Conservation (phyloP, 2,329 filamentous ascomycete genomes). For the Colletotrichum magnum region DNA sequence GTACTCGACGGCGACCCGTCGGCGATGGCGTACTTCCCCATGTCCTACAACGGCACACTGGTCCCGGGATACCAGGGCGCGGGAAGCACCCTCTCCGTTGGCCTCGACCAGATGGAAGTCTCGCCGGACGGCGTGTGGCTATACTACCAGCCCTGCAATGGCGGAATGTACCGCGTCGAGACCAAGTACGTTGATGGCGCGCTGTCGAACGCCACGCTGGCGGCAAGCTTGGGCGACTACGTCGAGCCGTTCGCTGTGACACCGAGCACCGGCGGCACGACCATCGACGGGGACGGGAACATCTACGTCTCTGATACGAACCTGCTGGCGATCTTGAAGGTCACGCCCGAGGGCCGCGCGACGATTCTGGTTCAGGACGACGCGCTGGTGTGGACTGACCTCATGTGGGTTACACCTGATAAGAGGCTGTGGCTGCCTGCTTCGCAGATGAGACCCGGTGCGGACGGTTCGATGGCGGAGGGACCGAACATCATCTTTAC, state of each 20-base stretch:
- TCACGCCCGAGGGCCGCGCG: not conserved
- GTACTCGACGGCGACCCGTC: conserved; percentile 17
- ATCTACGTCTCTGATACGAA: conserved; percentile 20
- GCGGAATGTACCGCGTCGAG: conserved; percentile 27
- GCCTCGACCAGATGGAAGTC: conserved; percentile 23
- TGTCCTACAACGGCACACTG: conserved; percentile 21
- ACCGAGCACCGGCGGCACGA: conserved; percentile 11
- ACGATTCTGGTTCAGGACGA: conserved; percentile 17
- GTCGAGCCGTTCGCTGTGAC: conserved; percentile 13
- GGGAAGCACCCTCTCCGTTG: conserved; percentile 16
- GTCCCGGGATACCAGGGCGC: conserved; percentile 18
- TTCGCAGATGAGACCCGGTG: conserved; percentile 22
- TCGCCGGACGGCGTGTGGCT: conserved; percentile 21
- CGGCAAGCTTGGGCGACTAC: conserved; percentile 14
- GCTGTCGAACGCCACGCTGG: conserved; percentile 18
- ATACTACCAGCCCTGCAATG: conserved; percentile 29
- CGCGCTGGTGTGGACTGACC: conserved; percentile 18
- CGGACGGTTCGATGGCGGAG: conserved; percentile 9
- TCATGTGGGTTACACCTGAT: conserved; percentile 24
- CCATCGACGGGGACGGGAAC: conserved; percentile 22
- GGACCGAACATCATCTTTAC: conserved; percentile 11
- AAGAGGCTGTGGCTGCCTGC: conserved; percentile 25
- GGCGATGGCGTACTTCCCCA: conserved; percentile 20
- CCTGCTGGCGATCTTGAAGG: conserved; percentile 19
- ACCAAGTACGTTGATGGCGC: conserved; percentile 17